Conservation (phyloP, 768 basidiomycete species). For the Trametes meyenii region DNA sequence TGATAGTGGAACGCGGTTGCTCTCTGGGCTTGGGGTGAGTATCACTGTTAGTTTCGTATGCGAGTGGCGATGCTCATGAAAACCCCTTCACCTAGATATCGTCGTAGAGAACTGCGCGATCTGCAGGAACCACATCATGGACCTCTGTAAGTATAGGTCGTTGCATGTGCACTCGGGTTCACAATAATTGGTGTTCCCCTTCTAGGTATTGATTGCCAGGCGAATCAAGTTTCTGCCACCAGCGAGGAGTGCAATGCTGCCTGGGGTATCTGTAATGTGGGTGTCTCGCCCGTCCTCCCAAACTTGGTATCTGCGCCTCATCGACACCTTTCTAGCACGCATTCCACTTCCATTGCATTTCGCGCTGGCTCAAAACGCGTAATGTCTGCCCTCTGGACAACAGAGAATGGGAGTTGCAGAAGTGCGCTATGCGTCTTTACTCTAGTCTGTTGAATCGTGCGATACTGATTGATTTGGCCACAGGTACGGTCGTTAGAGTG, state of each 20-base stretch:
- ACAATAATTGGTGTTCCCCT: neutral
- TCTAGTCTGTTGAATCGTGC: neutral
- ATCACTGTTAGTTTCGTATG: neutral
- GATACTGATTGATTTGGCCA: neutral
- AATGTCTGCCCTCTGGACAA: slow-evolving; percentile 96
- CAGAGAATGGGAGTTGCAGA: slow-evolving; percentile 96
- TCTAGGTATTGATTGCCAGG: slow-evolving; percentile 98
- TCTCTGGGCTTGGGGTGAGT: slow-evolving; percentile 96
- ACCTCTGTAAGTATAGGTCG: slow-evolving; percentile 73
- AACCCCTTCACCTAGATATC: slow-evolving; percentile 62
- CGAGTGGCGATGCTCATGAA: slow-evolving; percentile 10
- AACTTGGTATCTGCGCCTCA: neutral
- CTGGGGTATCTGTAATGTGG: slow-evolving; percentile 98
- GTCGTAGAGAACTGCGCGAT: slow-evolving; percentile 99
- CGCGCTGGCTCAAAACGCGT: slow-evolving; percentile 97
- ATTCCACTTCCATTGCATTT: slow-evolving; percentile 99
- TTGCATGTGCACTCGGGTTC: slow-evolving; percentile 7
- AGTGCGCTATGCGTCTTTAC: slow-evolving; percentile 53
- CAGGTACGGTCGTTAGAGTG: slow-evolving; percentile 46
- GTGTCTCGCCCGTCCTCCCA: slow-evolving; percentile 27
- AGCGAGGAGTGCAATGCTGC: slow-evolving; percentile 97
- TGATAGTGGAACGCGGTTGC: slow-evolving; percentile 97
- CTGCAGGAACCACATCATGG: slow-evolving; percentile 99
- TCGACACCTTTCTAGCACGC: slow-evolving; percentile 68
- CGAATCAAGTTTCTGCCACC: slow-evolving; percentile 96